Conservation (phyloP, 257 asterid species). For the Plantago ovata region DNA sequence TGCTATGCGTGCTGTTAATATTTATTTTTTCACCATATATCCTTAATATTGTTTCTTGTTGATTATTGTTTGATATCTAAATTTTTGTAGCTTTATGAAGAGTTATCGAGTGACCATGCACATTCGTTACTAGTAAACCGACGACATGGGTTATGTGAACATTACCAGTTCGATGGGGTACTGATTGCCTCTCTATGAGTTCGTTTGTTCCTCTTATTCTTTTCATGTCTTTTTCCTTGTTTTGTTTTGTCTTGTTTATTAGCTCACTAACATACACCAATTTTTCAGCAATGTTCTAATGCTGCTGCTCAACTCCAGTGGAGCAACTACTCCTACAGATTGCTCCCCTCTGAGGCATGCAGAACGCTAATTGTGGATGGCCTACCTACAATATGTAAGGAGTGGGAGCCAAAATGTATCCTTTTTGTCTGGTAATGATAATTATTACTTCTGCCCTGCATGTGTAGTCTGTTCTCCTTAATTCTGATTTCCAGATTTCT, state of each 20-base stretch:
- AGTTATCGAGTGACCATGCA: not conserved
- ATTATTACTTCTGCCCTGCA: not conserved
- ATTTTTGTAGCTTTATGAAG: too few species aligned
- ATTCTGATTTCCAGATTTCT: conserved; percentile 56
- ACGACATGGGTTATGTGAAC: not conserved
- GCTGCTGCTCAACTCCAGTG: conserved; percentile 19
- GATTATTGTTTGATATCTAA: too few species aligned
- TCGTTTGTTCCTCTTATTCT: too few species aligned
- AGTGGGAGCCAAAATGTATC: conserved; percentile 74
- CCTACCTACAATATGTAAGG: conserved; percentile 21
- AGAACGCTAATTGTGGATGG: conserved; percentile 30
- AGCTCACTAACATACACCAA: too few species aligned
- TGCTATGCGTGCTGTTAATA: too few species aligned
- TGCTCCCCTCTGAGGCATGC: conserved; percentile 48
- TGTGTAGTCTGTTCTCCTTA: conserved; percentile 37
- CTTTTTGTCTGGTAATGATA: conserved; percentile 28
- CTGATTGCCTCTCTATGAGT: not conserved
- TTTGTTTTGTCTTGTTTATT: too few species aligned
- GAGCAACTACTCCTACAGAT: conserved; percentile 26
- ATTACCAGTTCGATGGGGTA: conserved; percentile 1
- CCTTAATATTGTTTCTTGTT: too few species aligned
- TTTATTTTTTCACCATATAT: too few species aligned
- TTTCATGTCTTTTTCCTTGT: too few species aligned
- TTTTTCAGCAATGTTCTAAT: not conserved
- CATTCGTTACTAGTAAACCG: not conserved